A percentile compares a stretch with the other conserved stretches of the same genome.
These are phyloP conservation scores for Pseudogymnoascus sp. DNA, from an alignment of 2,329 filamentous ascomycete species.

Conservation along the genomic window DNA sequence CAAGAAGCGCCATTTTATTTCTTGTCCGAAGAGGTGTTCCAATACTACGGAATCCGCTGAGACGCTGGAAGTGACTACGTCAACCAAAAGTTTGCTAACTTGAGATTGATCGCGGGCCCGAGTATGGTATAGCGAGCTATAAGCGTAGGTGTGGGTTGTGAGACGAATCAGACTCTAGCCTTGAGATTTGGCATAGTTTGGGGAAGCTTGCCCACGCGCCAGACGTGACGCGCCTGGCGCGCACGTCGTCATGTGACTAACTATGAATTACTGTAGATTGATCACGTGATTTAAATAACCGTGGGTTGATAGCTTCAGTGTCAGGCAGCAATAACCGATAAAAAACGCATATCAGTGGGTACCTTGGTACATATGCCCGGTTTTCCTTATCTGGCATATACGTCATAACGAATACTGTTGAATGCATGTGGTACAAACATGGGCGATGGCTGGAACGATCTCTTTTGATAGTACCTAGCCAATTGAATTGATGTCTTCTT, in stretches of 20 bases:
- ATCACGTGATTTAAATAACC: neutral
- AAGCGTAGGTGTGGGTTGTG: neutral
- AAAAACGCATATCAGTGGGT: neutral
- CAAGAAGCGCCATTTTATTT: slow-evolving; percentile 54
- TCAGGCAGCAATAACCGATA: no score
- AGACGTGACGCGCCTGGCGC: neutral
- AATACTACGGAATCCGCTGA: neutral
- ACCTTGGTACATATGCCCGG: neutral
- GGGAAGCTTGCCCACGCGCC: neutral
- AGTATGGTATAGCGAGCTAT: neutral
- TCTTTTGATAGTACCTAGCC: neutral
- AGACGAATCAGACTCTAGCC: neutral
- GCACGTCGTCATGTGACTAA: slow-evolving; percentile 1
- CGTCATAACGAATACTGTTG: neutral
- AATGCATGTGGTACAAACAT: slow-evolving; percentile 1
- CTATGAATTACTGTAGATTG: neutral
- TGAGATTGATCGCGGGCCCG: neutral
- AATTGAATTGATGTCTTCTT: neutral
- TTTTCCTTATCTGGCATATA: slow-evolving; percentile 8
- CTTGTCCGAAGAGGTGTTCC: neutral
- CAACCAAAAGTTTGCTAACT: neutral
- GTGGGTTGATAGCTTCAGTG: no score
- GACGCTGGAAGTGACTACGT: neutral
- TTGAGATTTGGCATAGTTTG: neutral
- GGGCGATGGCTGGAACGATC: slow-evolving; percentile 4